Base-by-base conservation (phyloP, 352 stramenopile genomes). In the Plasmopara viticola region DNA sequence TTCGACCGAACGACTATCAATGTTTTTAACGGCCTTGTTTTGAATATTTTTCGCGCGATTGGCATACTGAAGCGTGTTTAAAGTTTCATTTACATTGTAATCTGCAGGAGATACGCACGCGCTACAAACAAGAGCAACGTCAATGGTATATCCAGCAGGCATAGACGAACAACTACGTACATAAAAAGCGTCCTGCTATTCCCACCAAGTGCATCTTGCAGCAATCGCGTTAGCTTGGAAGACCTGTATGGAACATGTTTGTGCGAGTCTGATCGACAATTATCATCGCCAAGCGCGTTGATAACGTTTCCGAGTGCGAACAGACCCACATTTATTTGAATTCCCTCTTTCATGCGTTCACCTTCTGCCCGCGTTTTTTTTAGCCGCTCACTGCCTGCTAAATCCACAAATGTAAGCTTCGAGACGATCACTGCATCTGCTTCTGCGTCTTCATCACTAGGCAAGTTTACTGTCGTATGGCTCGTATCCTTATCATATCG, bases 151-250 rank as follows among this genome's bases (percentile, higher is more conserved):
- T 9, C 28, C 29, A 51, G 37, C 6, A 15, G 15, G 31, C 17
- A 52, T 3, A 14, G 2, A 12, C 17, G 38, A 33, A 4, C 9
- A 44, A 9, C 20, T 33, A 50, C 75, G 57, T 74, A 92, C 82
- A 95, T 88, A 64, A 95, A 95, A 2, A 95, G 64, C 1, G 84
- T 95, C 5, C 84, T 63, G 58, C 84, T 95, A 53, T 95, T 95
- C n/a, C 84, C 84, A 49, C 84, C 84, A 25, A 95, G 71, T 1
- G 84, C 84, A 34, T 95, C 84, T 70, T 92, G 83, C 3, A 94
- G 66, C 17, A 94, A 60, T 0, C 84, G 68, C 4, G 80, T 94
- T 4, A 94, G 52, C 53, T 93, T 94, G 0, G 82, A 93, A 5
- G 81, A 87, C 31, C 84, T 64, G 52, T 94, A 94, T 0, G 84